These are phyloP conservation scores for Vitis cinerea DNA, from an alignment of 164 flowering plant species.

Conservation along the genomic window DNA sequence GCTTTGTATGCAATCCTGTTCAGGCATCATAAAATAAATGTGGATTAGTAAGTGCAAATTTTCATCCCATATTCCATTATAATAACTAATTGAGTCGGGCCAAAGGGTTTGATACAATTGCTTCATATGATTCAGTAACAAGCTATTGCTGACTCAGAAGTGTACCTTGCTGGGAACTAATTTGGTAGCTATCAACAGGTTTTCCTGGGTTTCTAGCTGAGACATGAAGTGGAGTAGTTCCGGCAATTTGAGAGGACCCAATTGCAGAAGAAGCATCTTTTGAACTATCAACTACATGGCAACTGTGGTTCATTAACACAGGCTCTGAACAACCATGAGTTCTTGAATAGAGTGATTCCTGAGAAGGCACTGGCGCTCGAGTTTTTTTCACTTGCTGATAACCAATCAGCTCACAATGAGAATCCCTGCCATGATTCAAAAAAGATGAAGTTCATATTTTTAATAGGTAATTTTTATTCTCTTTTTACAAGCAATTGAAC, in stretches of 20 bases:
- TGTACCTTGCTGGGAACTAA: slow-evolving; percentile 18
- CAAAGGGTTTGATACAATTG: neutral
- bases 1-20: slow-evolving; percentile 29
- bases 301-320: slow-evolving; percentile 19
- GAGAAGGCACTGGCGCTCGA: slow-evolving; percentile 7
- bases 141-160: neutral
- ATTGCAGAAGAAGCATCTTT: slow-evolving; percentile 13
- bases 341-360: neutral
- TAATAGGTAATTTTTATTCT: too few species aligned
- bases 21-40: neutral
- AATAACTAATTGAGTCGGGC: neutral
- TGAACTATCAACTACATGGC: slow-evolving; percentile 8
- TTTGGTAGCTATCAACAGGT: slow-evolving; percentile 1
- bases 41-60: neutral
- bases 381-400: slow-evolving; percentile 21
- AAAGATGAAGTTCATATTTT: too few species aligned
- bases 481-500: too few species aligned
- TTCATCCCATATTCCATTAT: neutral
- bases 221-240: slow-evolving; percentile 3
- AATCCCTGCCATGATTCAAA: slow-evolving; percentile 31
- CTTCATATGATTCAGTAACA: neutral
- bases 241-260: slow-evolving; percentile 8
- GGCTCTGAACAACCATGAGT: slow-evolving; percentile 11
- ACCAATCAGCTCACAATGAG: slow-evolving; percentile 45
- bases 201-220: slow-evolving; percentile 16